Evolutionary conservation across 352 stramenopile genomes (phyloP).

Genomic region (Pelagophyceae sp.): DNA sequence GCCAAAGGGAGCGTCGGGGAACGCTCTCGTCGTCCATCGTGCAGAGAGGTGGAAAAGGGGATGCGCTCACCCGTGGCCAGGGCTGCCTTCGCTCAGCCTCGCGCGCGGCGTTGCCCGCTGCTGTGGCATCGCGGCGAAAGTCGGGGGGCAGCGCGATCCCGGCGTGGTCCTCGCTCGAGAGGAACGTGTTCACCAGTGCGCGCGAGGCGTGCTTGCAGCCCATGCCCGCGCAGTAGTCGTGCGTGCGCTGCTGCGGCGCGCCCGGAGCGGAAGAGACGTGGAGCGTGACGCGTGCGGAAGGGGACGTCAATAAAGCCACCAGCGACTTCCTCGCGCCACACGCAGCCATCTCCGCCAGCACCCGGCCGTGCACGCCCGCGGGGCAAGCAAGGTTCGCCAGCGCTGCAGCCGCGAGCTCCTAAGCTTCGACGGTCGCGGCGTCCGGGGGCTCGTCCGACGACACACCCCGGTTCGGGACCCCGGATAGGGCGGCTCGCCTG

Average conservation of each 20-base stretch:
- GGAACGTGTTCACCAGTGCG: not conserved
- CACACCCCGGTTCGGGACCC: no score
- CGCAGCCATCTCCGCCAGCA: not conserved
- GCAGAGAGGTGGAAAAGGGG: no score
- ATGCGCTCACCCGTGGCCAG: no score
- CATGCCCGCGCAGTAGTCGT: constrained; percentile 4
- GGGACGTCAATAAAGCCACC: not conserved
- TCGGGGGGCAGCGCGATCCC: not conserved
- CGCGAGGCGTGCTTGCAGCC: not conserved
- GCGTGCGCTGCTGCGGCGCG: not conserved
- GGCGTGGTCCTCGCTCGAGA: not conserved
- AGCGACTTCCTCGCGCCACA: not conserved
- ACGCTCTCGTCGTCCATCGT: no score
- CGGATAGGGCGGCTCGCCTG: no score
- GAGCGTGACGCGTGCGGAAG: not conserved
- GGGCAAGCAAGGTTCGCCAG: not conserved
- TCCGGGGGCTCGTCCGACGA: no score
- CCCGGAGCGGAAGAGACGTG: not conserved
- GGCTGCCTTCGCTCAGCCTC: no score
- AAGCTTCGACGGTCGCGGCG: no score
- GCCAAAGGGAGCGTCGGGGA: not conserved
- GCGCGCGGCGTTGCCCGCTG: no score
- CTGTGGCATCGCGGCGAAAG: not conserved
- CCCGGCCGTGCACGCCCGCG: not conserved
- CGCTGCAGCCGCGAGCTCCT: not conserved